Evolutionary conservation across 169 alveolate genomes (phyloP), one percentile per base, ranked within the genome.

Genomic region (Plasmodium cynomolgi): DNA sequence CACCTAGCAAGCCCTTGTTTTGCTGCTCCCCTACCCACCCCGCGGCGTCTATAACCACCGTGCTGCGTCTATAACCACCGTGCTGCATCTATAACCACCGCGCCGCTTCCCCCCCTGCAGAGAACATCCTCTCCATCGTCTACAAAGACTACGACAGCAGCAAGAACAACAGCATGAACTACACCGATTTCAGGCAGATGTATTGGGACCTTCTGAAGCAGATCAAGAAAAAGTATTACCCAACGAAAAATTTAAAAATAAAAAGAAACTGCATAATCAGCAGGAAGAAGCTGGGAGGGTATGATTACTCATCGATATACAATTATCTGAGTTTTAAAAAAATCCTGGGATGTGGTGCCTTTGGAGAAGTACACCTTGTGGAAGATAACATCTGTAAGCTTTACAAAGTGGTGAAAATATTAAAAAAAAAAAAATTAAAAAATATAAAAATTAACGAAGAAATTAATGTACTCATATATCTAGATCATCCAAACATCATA

Each of bases 401-500:
- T n/a, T 90, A 90, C 20, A 90, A 90, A 74, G 94, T 90, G 44
- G 94, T 90, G 11, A 90, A 90, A 23, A 90, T 90, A 41, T 81
- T 90, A 71, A 90, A 90, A 90, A 90, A 90, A 81, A 90, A 90
- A 81, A 90, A 62, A 23, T 37, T 90, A 90, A 90, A 90, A 90
- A 80, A 90, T 68, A 71, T 90, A 29, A 90, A 90, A 80, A 81
- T 90, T 62, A 90, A 90, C 73, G 94, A 90, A 90, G 94, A 90
- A 90, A 90, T 90, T 71, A 90, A 90, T 81, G 94, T 90, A 6
- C 72, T 90, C 72, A 90, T 90, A 47, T 90, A 90, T 90, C 93
- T 98, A 95, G 99, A 98, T 92, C 99, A 98, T 86, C 99, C 99
- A 56, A 98, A 97, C 83, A 97, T 98, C 50, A 96, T 98, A 39